Conservation (phyloP, 768 basidiomycete genomes). For the Arthromyces matolae region DNA sequence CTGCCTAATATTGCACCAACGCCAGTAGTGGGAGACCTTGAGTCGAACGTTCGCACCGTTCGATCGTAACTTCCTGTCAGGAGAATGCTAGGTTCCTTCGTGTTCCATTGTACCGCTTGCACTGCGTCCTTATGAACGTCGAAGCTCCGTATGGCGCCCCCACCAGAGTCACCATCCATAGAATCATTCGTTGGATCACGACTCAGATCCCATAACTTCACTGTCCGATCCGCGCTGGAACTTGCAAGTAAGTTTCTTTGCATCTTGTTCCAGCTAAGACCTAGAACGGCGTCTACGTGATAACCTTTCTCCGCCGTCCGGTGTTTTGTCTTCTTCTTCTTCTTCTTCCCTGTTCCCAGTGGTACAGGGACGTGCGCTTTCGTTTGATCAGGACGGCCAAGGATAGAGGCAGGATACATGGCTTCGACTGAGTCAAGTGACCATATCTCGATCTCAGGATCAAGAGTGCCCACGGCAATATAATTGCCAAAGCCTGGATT, state of each 20-base stretch:
- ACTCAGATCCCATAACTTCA: slow-evolving; percentile 95
- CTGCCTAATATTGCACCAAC: slow-evolving; percentile 85
- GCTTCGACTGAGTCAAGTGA: slow-evolving; percentile 90
- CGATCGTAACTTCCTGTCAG: slow-evolving; percentile 94
- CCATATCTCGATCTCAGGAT: slow-evolving; percentile 99
- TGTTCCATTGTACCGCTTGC: slow-evolving; percentile 95
- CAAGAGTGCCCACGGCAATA: slow-evolving; percentile 94
- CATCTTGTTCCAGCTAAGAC: slow-evolving; percentile 85
- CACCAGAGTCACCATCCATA: slow-evolving; percentile 37
- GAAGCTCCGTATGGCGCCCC: slow-evolving; percentile 82
- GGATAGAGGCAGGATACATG: slow-evolving; percentile 88
- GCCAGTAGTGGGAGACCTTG: slow-evolving; percentile 74
- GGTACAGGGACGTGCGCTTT: slow-evolving; percentile 75
- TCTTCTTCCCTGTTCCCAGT: slow-evolving; percentile 94
- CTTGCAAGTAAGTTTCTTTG: slow-evolving; percentile 91
- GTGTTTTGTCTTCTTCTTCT: slow-evolving; percentile 81
- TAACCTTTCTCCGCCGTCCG: slow-evolving; percentile 58
- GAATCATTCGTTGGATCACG: slow-evolving; percentile 52
- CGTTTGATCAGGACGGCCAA: slow-evolving; percentile 85
- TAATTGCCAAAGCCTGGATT: slow-evolving; percentile 68
- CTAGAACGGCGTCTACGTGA: slow-evolving; percentile 94
- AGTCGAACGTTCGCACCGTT: slow-evolving; percentile 93
- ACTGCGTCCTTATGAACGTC: slow-evolving; percentile 89
- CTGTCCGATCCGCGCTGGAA: slow-evolving; percentile 90
- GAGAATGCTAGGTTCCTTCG: slow-evolving; percentile 80